Percentiles rank a stretch among this genome's conserved stretches.
phyloP scores from a whole-genome alignment of 2,329 filamentous ascomycete genomes.

The Trichoderma asperellum region DNA sequence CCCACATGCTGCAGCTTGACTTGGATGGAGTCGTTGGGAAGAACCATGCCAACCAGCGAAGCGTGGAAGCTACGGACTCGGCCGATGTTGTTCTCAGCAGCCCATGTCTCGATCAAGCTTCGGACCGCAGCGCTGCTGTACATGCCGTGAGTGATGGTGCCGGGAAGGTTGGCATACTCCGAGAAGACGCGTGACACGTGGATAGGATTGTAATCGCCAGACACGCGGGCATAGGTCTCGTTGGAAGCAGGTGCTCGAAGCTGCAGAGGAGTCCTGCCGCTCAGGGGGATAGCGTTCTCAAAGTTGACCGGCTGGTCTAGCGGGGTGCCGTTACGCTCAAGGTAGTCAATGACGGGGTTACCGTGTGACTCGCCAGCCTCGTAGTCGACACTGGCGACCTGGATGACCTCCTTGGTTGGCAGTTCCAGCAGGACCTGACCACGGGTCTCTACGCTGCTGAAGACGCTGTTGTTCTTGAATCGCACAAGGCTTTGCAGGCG shows the following conservation, averaged over 20 bases:
- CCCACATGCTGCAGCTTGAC: conserved; percentile 96
- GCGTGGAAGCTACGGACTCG: conserved; percentile 97
- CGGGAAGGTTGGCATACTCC: conserved; percentile 90
- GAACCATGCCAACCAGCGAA: conserved; percentile 95
- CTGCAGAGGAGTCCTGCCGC: conserved; percentile 84
- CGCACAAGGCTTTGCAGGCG: conserved; percentile 87
- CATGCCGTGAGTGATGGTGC: conserved; percentile 99
- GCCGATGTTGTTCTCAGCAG: conserved; percentile 96
- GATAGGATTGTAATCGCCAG: conserved; percentile 98
- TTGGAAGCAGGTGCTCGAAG: conserved; percentile 93
- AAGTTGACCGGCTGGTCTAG: conserved; percentile 97
- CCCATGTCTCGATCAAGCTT: conserved; percentile 97
- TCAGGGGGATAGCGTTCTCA: conserved; percentile 94
- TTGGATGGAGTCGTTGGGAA: conserved; percentile 92
- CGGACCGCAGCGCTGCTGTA: conserved; percentile 97
- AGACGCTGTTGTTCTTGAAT: conserved; percentile 93
- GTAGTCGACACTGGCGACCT: conserved; percentile 96
- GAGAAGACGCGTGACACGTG: conserved; percentile 97
- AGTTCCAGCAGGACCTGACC: conserved; percentile 93
- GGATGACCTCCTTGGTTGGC: conserved; percentile 94
- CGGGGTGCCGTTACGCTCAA: conserved; percentile 85
- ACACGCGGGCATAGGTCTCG: conserved; percentile 96
- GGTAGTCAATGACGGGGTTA: conserved; percentile 95
- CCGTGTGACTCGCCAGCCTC: conserved; percentile 88
- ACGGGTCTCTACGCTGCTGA: conserved; percentile 87